Conservation (phyloP, 257 asterid genomes). For the Leonotis leonurus region DNA sequence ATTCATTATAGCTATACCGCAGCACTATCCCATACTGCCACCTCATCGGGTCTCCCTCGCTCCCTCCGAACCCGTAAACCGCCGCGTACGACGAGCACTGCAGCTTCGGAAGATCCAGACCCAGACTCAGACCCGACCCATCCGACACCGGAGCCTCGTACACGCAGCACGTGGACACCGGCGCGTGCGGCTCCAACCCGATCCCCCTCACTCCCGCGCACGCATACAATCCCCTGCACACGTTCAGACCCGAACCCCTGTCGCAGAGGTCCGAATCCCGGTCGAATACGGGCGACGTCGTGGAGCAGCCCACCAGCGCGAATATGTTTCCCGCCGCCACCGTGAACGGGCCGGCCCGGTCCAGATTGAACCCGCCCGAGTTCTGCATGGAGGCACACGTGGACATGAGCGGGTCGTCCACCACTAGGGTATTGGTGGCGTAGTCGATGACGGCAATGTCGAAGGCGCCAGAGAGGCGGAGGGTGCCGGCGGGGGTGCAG, state of each 20-base stretch:
- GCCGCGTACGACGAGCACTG: constrained; percentile 66
- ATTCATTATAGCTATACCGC: constrained; percentile 35
- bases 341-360: constrained; percentile 35
- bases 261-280: constrained; percentile 44
- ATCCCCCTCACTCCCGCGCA: constrained; percentile 49
- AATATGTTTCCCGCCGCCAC: constrained; percentile 36
- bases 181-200: constrained; percentile 49
- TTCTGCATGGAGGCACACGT: constrained; percentile 73
- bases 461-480: constrained; percentile 36
- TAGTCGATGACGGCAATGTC: constrained; percentile 46
- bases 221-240: constrained; percentile 57
- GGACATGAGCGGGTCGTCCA: constrained; percentile 62
- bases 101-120: constrained; percentile 60
- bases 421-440: constrained; percentile 29
- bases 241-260: constrained; percentile 45
- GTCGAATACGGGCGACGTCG: constrained; percentile 57
- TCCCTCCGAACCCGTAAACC: constrained; percentile 63
- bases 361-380: constrained; percentile 48
- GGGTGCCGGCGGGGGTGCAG: constrained; percentile 28
- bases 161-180: constrained; percentile 57
- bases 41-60: constrained; percentile 65
- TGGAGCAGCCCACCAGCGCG: constrained; percentile 60
- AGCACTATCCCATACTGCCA: constrained; percentile 63
- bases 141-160: constrained; percentile 34
- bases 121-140: constrained; percentile 34